Conservation (phyloP, 148 eudicot genomes). For the Vaccinium myrtillus region DNA sequence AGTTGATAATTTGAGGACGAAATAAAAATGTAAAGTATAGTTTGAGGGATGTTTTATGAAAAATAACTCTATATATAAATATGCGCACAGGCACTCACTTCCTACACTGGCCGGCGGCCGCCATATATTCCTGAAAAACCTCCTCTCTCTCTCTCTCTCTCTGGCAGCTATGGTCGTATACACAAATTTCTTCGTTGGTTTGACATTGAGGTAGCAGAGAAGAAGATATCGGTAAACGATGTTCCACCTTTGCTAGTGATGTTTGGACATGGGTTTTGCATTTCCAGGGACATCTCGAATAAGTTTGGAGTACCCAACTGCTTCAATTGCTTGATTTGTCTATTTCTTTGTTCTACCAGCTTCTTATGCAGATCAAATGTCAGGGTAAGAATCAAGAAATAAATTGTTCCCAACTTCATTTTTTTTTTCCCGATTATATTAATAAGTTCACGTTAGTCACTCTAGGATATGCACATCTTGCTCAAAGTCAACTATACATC, state of each 20-base stretch:
- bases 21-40: no score
- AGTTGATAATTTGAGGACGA: no score
- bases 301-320: background rate
- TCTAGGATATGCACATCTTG: background rate
- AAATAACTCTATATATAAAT: no score
- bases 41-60: no score
- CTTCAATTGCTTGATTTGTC: background rate
- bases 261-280: background rate
- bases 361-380: background rate
- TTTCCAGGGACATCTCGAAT: background rate
- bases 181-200: background rate
- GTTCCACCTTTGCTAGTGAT: no score
- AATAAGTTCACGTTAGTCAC: background rate
- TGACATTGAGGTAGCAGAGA: no score
- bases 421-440: background rate
- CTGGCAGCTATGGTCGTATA: background rate
- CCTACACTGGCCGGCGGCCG: background rate
- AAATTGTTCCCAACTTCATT: background rate
- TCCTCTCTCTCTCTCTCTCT: background rate
- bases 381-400: background rate
- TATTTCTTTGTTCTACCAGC: background rate
- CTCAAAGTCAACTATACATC: background rate
- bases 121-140: background rate
- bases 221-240: no score
- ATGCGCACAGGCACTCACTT: background rate